Conservation (phyloP, 2,329 filamentous ascomycete genomes). For the Hymenoscyphus scutula region DNA sequence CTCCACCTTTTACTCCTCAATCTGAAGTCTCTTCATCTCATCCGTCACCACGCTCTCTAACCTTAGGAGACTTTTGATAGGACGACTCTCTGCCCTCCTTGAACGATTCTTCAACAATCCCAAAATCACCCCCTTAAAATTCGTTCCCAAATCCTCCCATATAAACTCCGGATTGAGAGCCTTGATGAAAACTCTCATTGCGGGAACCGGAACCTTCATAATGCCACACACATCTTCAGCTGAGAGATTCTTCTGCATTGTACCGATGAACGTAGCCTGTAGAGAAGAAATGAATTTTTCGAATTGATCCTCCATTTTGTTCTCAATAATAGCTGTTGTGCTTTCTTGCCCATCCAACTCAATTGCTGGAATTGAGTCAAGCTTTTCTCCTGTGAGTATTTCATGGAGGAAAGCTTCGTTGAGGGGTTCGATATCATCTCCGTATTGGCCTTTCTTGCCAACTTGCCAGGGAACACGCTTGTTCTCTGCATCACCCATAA, state of each 20-base stretch:
- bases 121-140: constrained; percentile 19
- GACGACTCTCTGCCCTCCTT: neutral
- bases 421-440: constrained; percentile 20
- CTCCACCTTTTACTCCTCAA: neutral
- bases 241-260: neutral
- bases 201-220: neutral
- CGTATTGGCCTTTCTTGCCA: constrained; percentile 20
- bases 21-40: neutral
- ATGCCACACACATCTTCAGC: neutral
- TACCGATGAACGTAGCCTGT: neutral
- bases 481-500: constrained; percentile 20
- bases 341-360: neutral
- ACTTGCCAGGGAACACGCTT: constrained; percentile 22
- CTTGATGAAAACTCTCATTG: constrained; percentile 20
- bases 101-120: constrained; percentile 14
- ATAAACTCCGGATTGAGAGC: constrained; percentile 20
- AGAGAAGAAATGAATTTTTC: neutral
- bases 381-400: constrained; percentile 19
- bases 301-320: neutral
- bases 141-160: constrained; percentile 18
- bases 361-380: neutral
- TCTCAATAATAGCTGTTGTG: neutral
- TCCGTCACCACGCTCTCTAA: neutral
- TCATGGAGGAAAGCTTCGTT: constrained; percentile 20
- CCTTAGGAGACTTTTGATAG: neutral